These are phyloP conservation scores for Physcomitrium patens DNA, from an alignment of 225 moss, liverwort and hornwort species.

Conservation along the genomic window DNA sequence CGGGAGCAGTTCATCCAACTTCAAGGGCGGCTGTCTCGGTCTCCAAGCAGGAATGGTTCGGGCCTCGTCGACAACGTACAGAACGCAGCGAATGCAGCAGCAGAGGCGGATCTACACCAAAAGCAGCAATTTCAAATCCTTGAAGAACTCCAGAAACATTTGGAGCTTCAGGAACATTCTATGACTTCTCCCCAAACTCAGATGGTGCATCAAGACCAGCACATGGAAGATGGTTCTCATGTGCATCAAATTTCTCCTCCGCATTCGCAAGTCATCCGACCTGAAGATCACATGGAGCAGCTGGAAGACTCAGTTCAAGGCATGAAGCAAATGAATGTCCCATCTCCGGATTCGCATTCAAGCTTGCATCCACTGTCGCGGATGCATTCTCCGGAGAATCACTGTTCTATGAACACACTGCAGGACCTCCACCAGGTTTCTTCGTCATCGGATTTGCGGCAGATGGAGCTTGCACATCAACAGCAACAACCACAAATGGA, in stretches of 20 bases:
- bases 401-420: slow-evolving; percentile 46
- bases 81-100: slow-evolving; percentile 40
- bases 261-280: slow-evolving; percentile 47
- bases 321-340: slow-evolving; percentile 44
- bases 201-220: slow-evolving; percentile 60
- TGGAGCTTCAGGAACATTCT: slow-evolving; percentile 67
- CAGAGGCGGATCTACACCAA: slow-evolving; percentile 54
- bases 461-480: slow-evolving; percentile 42
- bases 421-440: slow-evolving; percentile 49
- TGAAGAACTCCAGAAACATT: slow-evolving; percentile 69
- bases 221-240: slow-evolving; percentile 51
- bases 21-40: slow-evolving; percentile 60
- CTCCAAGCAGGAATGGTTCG: slow-evolving; percentile 64
- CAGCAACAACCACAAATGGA: slow-evolving; percentile 52
- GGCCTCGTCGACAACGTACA: slow-evolving; percentile 40
- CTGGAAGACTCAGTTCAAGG: slow-evolving; percentile 50
- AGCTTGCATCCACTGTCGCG: slow-evolving; percentile 49
- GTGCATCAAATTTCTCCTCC: slow-evolving; percentile 48
- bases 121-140: slow-evolving; percentile 53
- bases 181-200: slow-evolving; percentile 33
- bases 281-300: slow-evolving; percentile 51
- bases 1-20: slow-evolving; percentile 67
- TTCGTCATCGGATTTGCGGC: slow-evolving; percentile 51
- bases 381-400: slow-evolving; percentile 59
- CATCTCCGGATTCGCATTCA: slow-evolving; percentile 54